Base-by-base conservation (phyloP, 768 basidiomycete species). In the Leccinum incarnatum region DNA sequence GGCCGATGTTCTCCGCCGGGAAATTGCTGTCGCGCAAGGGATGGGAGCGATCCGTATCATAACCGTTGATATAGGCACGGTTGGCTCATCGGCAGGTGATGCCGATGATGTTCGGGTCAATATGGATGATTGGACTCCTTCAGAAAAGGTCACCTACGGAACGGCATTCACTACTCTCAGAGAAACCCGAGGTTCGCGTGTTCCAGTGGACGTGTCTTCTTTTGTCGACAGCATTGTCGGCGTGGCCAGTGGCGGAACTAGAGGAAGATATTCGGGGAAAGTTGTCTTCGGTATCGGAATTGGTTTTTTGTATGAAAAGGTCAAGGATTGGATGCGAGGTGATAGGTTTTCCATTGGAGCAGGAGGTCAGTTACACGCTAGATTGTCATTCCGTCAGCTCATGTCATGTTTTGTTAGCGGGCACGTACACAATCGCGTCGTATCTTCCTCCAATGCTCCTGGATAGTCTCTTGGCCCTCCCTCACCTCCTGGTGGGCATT, bases 321-420 rank as follows among this genome's bases (percentile, higher is more conserved):
- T 83, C 25, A 76, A 77, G 56, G 80, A 84, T 62, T 84, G 84
- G 79, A 65, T 87, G 27, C 79, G 81, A 32, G 89, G 91, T 2
- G 83, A 89, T 55, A 74, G 89, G 37, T 83, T 90, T 66, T 81
- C 84, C 19, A 75, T 93, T 56, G 92, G 92, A 57, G 87, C 92
- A 53, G 92, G 91, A 72, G 89, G 91, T 93, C 67, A 65, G 82
- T 73, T 19, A 0, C 25, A 21, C 54, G 30, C 32, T 25, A 40
- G 25, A 29, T 17, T 42, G 30, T 48, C 34, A 51, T 51, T 60
- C 23, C 11, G n/a, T 53, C 45, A 49, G 8, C 50, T 53, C 45
- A 59, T 63, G 25, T 27, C 46, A 57, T 69, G 11, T 19, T 64
- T 53, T 61, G 49, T n/a, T 64, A 90, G 91, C 89, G 5, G 74